phyloP scores from a whole-genome alignment of 768 basidiomycete species.

The Kwoniella botswanensis region DNA sequence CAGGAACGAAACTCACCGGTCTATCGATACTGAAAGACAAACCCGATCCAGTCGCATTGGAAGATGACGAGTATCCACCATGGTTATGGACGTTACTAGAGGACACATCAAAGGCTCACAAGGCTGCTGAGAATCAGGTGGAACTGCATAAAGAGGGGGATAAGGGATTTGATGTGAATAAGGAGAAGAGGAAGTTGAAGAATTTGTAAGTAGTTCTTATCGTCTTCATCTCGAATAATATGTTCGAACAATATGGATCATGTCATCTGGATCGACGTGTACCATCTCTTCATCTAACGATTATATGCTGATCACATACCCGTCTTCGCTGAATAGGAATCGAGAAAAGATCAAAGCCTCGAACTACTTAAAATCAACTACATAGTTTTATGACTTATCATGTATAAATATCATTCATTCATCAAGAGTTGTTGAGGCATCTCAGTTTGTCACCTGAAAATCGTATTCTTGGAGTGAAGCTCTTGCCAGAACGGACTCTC shows the following conservation, averaged over 20 bases:
- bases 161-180: conserved; percentile 36
- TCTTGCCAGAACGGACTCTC: no score
- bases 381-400: conserved; percentile 9
- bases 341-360: conserved; percentile 74
- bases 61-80: conserved; percentile 82
- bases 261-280: no score
- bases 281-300: not conserved
- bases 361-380: conserved; percentile 78
- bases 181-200: conserved; percentile 52
- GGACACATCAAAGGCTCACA: conserved; percentile 26
- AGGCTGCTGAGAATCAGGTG: conserved; percentile 24
- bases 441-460: no score
- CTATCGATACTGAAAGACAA: conserved; percentile 83
- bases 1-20: conserved; percentile 78
- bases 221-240: not conserved
- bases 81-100: conserved; percentile 85
- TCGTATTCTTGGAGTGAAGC: no score
- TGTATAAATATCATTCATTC: no score
- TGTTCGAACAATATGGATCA: no score
- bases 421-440: no score
- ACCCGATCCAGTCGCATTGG: conserved; percentile 71
- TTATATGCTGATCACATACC: conserved; percentile 16
- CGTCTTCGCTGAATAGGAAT: conserved; percentile 45
- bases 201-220: conserved; percentile 41
- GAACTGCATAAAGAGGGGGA: conserved; percentile 18